Base-by-base conservation (phyloP, 2,329 filamentous ascomycete genomes). In the Knoxdaviesia capensis region DNA sequence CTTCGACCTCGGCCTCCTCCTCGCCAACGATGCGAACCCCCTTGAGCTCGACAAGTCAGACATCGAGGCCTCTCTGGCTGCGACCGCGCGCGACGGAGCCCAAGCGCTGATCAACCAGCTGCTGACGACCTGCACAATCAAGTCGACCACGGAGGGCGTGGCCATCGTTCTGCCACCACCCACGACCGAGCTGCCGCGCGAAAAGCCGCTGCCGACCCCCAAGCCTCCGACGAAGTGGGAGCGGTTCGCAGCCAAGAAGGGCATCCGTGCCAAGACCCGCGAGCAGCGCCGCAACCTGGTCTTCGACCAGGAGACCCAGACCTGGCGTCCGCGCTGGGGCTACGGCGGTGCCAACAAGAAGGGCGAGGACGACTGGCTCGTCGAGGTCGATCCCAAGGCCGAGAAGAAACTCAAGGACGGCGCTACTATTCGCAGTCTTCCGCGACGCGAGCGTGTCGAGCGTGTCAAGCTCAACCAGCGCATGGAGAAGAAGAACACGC, bases 31-130 rank as follows among this genome's bases (percentile, higher is more conserved):
- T 62, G 74, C 86, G 35, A 96, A 94, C 62, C 84, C 88, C 3
- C 65, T 90, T 41, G 63, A 69, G 40, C 61, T 76, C 47, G 61
- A 71, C 51, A 60, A 59, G 42, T 48, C 59, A 31, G 54, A 65
- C 34, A 61, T 77, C 48, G 84, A 94, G 59, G 63, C 67, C 31
- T 71, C 73, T 44, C 77, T 96, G 46, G 69, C 78, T 47, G 63
- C 71, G 36, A 74, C 77, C 28, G 86, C 90, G 43, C 83, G 87
- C 53, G 85, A 94, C 60, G 86, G 84, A 59, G 84, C 87, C 8
- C 90, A 98, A 64, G 77, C 75, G 31, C 76, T 98, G 45, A 76
- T 98, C 59, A 94, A 94, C 69, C 87, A 96, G 62, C 78, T 98
- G 46, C 77, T 98, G 35, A 85, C 79, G 10, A 88, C 85, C 38